Base-by-base conservation (phyloP, 768 basidiomycete species). In the Lyophyllum semitale region DNA sequence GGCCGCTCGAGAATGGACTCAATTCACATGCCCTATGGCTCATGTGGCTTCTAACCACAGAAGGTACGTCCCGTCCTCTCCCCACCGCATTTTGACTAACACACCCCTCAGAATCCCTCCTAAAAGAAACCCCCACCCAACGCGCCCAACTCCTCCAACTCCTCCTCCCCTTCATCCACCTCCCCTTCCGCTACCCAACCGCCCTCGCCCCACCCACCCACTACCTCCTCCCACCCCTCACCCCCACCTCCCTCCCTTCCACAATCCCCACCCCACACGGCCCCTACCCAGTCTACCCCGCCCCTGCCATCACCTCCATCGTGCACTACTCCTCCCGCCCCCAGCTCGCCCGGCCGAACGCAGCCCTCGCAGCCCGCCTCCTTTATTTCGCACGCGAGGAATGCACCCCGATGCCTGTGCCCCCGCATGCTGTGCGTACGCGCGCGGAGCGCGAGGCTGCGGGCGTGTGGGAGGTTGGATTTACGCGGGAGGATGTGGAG, bases 121-220 rank as follows among this genome's bases (percentile, higher is more conserved):
- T 57, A 1, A 59, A 47, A 3, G 77, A 78, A 61, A 48, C 68
- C 4, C 17, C 45, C 9, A 59, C 60, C 6, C 59, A 66, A 25
- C 67, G 71, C 9, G 66, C 69, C 30, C 59, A 65, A 23, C 60
- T 79, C 11, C 63, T 70, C 26, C 50, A 56, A 2, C 60, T 71
- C 8, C 67, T 84, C 35, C 54, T 79, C 1, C 80, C 81, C 0
- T 79, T 66, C 55, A 75, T 83, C 46, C 66, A 86, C 52, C 71
- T 78, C 46, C 79, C 84, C 1, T 77, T 75, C 51, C 77, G 84
- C 20, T 90, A 88, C 63, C 70, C 84, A 1, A 67, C 81, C 3
- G 74, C 83, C 35, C 73, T 81, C 38, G 85, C 85, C 0, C 87
- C 89, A 0, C 83, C 87, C 15, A 73, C 81, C 52, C 84, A 88